A percentile compares a stretch with the other conserved stretches of the same genome.
These are phyloP conservation scores for Grigorovia jiainica DNA, from an alignment of 805 yeast genomes.

Conservation along the genomic window DNA sequence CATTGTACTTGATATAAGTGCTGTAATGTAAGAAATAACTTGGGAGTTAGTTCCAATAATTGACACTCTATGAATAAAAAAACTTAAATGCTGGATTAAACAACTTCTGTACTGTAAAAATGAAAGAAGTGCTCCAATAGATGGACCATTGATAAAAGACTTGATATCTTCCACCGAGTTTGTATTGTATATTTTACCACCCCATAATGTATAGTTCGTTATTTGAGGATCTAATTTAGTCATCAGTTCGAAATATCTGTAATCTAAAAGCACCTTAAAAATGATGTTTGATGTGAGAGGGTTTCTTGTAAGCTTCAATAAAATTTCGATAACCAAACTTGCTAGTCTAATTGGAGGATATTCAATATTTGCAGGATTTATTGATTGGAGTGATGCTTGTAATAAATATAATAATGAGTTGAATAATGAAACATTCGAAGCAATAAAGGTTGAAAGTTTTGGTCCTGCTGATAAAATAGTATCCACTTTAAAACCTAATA, in stretches of 20 bases:
- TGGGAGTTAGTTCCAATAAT: constrained; percentile 42
- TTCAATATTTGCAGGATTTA: constrained; percentile 36
- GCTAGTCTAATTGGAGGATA: constrained; percentile 51
- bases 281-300: constrained; percentile 43
- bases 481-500: constrained; percentile 61
- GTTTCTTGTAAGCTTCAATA: constrained; percentile 53
- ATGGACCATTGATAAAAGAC: constrained; percentile 20
- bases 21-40: constrained; percentile 36
- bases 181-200: constrained; percentile 32
- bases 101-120: constrained; percentile 54
- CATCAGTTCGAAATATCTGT: constrained; percentile 42
- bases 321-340: constrained; percentile 47
- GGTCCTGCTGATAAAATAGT: constrained; percentile 45
- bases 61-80: constrained; percentile 56
- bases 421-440: constrained; percentile 47
- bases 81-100: constrained; percentile 54
- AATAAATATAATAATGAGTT: constrained; percentile 43
- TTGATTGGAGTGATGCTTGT: constrained; percentile 35
- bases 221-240: constrained; percentile 46
- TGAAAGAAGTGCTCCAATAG: constrained; percentile 46
- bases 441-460: constrained; percentile 39
- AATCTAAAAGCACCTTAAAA: constrained; percentile 43
- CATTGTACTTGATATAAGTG: constrained; percentile 42
- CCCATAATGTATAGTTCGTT: constrained; percentile 48
- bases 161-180: constrained; percentile 30